Conservation (phyloP, 2,329 filamentous ascomycete species). For the Ustulina deusta region DNA sequence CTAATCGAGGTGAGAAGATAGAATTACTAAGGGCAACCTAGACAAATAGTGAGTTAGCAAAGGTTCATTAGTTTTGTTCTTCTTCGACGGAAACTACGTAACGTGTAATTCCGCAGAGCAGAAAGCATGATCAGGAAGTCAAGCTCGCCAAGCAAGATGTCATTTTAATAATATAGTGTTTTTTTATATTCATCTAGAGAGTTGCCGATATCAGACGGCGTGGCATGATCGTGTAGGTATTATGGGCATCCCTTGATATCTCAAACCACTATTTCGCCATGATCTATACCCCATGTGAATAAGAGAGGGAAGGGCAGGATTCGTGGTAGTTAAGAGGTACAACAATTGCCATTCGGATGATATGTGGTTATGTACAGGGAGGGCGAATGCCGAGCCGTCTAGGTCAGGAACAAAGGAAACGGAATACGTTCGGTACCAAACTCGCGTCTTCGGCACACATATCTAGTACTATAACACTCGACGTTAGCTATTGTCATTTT, state of each 20-base stretch:
- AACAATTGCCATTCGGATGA: conserved; percentile 31
- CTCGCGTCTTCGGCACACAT: conserved; percentile 28
- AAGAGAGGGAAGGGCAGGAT: not conserved
- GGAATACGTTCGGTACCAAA: conserved; percentile 28
- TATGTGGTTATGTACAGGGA: conserved; percentile 45
- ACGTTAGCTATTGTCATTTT: not conserved
- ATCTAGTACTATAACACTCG: conserved; percentile 20
- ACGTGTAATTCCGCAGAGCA: not conserved
- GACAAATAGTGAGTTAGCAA: conserved; percentile 4
- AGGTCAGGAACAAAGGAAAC: conserved; percentile 36
- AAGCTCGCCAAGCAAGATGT: not conserved
- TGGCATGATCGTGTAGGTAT: not conserved
- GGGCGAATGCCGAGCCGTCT: conserved; percentile 37
- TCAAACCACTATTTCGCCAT: conserved; percentile 7
- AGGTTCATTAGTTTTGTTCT: not conserved
- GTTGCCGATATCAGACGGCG: not conserved
- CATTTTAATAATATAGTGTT: not conserved
- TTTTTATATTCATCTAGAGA: not conserved
- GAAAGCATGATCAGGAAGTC: not conserved
- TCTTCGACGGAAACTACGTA: not conserved
- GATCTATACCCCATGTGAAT: not conserved
- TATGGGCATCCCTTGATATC: not conserved
- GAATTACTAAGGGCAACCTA: not conserved
- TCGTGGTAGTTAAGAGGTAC: conserved; percentile 6
- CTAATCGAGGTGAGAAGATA: not conserved